Conservation (phyloP, 2,329 filamentous ascomycete species). For the Coleophoma eucalyptorum region DNA sequence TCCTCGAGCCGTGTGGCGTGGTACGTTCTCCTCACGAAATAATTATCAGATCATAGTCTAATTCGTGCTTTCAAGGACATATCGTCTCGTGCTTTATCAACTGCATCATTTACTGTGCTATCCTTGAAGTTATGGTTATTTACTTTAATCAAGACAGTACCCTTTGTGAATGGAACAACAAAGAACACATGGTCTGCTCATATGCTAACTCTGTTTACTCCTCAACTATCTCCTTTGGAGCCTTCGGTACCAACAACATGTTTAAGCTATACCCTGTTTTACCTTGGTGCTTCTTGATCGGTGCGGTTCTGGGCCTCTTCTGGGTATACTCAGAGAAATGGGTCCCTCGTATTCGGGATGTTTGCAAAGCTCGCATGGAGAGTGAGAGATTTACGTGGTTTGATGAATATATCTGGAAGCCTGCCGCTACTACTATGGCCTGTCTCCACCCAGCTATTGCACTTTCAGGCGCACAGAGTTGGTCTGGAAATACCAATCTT, state of each 20-base stretch:
- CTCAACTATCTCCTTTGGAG: too few species aligned
- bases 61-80: too few species aligned
- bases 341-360: slow-evolving; percentile 14
- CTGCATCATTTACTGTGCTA: too few species aligned
- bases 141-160: too few species aligned
- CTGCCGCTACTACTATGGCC: slow-evolving; percentile 8
- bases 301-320: slow-evolving; percentile 24
- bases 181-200: too few species aligned
- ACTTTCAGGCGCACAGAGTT: slow-evolving; percentile 23
- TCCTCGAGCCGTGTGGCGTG: slow-evolving; percentile 29
- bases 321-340: slow-evolving; percentile 24
- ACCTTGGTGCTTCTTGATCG: slow-evolving; percentile 16
- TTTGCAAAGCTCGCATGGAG: slow-evolving; percentile 10
- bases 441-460: slow-evolving; percentile 19
- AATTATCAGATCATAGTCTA: too few species aligned
- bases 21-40: slow-evolving; percentile 3
- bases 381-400: slow-evolving; percentile 14
- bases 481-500: slow-evolving; percentile 26
- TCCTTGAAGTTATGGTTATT: too few species aligned
- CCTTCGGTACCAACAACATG: too few species aligned
- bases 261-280: too few species aligned
- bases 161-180: too few species aligned
- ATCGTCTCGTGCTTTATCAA: too few species aligned
- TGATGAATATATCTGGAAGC: slow-evolving; percentile 19
- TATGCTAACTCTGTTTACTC: too few species aligned